Percentiles rank a stretch among this genome's conserved stretches.
phyloP scores from a whole-genome alignment of 208 protist species.

The Endotrypanum monterogeii region DNA sequence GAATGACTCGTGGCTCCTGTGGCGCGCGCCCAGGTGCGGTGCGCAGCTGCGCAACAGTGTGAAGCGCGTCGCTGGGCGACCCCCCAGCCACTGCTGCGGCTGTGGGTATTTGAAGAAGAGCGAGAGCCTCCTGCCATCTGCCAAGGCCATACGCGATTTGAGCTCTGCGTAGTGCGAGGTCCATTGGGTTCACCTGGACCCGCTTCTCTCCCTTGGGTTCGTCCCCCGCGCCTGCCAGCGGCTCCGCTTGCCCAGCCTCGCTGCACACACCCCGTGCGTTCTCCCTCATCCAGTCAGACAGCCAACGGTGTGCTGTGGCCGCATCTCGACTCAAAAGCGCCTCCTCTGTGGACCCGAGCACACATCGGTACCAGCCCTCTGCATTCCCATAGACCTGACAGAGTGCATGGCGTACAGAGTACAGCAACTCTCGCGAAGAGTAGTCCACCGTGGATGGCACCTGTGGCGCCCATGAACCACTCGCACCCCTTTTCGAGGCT shows the following conservation, averaged over 20 bases:
- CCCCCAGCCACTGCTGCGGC: constrained; percentile 1
- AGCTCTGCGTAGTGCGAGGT: constrained; percentile 34
- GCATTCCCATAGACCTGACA: constrained; percentile 32
- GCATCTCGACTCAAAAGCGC: constrained; percentile 22
- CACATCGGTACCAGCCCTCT: constrained; percentile 18
- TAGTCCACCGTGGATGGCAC: neutral
- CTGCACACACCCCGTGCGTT: neutral
- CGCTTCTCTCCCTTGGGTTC: neutral
- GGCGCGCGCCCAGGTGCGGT: constrained; percentile 3
- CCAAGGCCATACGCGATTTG: constrained; percentile 34
- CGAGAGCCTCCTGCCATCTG: constrained; percentile 28
- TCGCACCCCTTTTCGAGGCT: neutral
- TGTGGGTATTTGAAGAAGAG: constrained; percentile 23
- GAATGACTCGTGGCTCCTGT: constrained; percentile 44
- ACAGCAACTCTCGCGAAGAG: constrained; percentile 14
- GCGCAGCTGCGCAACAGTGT: neutral
- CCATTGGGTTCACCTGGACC: neutral
- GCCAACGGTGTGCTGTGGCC: constrained; percentile 31
- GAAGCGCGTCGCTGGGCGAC: neutral
- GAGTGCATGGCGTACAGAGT: constrained; percentile 34
- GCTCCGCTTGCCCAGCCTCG: neutral
- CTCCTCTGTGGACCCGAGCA: constrained; percentile 18
- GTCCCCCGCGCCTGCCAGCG: neutral
- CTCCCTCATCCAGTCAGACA: constrained; percentile 25
- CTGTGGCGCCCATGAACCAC: neutral